Evolutionary conservation across 2,329 filamentous ascomycete genomes (phyloP), one percentile per base, ranked within the genome.

Genomic region (Colletotrichum euphorbiae): DNA sequence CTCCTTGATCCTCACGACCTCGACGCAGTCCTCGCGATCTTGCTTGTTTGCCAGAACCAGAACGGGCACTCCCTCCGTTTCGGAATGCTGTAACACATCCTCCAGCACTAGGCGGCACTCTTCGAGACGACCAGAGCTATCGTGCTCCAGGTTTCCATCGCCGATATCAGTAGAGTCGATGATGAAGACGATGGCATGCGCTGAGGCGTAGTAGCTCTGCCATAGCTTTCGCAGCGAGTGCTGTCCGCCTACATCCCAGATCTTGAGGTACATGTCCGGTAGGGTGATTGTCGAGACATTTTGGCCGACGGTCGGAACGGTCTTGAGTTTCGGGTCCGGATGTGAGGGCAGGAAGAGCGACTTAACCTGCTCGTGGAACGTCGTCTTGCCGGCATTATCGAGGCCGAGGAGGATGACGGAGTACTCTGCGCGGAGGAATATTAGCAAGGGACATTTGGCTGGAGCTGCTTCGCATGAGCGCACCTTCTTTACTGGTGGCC

Each of bases 341-440:
- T 81, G 82, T 70, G 85, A 84, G 50, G 89, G 85, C 71, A 90
- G 85, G 85, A 93, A 97, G 77, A 97, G 87, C 62, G 93, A 89
- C 82, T 97, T 98, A 80, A 98, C 93, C 80, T 98, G 94, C 78
- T 97, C 93, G 81, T 98, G 94, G 77, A 98, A 94, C 28, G 96
- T 98, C 45, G 96, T 98, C 85, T 98, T 98, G 80, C 96, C 96
- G 69, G 96, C 96, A 78, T 98, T 98, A 85, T 98, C 96, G 77
- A 98, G 92, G 71, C 96, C 96, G 75, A 98, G 92, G 73, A 98
- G 91, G 77, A 98, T 93, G 76, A 98, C 93, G 21, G 95, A 98
- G 85, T 98, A 98, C 84, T 98, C 95, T 96, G 76, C 60, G 33
- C 8, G 61, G 33, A 21, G 56, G 45, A 45, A 69, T 55, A 71